phyloP scores from a whole-genome alignment of 768 basidiomycete species.

The Tricholoma furcatifolium region DNA sequence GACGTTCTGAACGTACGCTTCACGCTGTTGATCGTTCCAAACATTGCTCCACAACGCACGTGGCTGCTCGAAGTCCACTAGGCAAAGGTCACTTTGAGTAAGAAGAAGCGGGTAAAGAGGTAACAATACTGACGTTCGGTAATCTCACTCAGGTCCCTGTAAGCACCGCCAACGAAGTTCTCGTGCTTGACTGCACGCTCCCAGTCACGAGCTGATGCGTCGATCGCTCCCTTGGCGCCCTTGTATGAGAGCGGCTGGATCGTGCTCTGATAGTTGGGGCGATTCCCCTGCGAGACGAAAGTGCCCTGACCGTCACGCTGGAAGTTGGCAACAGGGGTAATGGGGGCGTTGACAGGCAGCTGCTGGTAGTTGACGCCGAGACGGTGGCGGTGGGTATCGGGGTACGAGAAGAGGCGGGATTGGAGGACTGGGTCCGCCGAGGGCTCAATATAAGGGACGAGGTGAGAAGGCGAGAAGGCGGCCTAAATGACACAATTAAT shows the following conservation, averaged over 20 bases:
- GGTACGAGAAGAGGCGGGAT: slow-evolving; percentile 93
- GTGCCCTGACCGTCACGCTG: slow-evolving; percentile 79
- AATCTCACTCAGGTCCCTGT: slow-evolving; percentile 67
- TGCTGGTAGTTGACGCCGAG: slow-evolving; percentile 82
- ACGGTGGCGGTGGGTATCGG: slow-evolving; percentile 84
- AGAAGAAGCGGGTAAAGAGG: background rate
- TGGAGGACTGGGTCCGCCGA: slow-evolving; percentile 92
- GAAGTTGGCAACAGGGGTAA: slow-evolving; percentile 81
- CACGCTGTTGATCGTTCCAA: slow-evolving; percentile 58
- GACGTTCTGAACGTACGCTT: slow-evolving; percentile 67
- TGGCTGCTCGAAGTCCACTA: slow-evolving; percentile 86
- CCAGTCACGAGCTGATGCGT: slow-evolving; percentile 38
- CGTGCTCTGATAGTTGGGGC: slow-evolving; percentile 86
- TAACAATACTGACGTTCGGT: slow-evolving; percentile 64
- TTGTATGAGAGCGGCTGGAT: slow-evolving; percentile 72
- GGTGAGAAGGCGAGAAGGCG: slow-evolving; percentile 89
- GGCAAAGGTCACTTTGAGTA: background rate
- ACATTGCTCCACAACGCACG: slow-evolving; percentile 67
- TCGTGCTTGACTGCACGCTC: slow-evolving; percentile 59
- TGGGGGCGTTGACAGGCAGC: slow-evolving; percentile 82
- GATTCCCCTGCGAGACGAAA: slow-evolving; percentile 75
- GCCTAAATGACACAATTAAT: slow-evolving; percentile 31
- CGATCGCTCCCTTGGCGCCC: slow-evolving; percentile 42
- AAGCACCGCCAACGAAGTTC: slow-evolving; percentile 70
- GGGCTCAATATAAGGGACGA: slow-evolving; percentile 85